A percentile compares a stretch with the other conserved stretches of the same genome.
Evolutionary conservation across 441 rosid genomes (phyloP).

Genomic region (Hypseocharis bilobata): DNA sequence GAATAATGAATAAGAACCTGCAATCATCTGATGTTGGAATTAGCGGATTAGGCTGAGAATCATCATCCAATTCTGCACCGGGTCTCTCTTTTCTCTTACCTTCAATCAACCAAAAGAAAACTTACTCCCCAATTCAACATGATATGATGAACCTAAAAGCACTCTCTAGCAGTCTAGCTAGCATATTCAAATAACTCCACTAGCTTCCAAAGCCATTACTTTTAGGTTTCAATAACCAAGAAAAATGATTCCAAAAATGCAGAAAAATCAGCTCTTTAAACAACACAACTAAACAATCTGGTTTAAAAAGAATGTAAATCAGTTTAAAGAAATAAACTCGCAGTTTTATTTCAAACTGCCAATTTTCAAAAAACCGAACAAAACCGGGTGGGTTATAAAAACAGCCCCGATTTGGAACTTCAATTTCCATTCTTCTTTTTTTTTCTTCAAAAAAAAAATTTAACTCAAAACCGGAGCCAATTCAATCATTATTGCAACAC

Average conservation of each 20-base stretch:
- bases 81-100: slow-evolving; percentile 79
- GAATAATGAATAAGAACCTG: slow-evolving; percentile 39
- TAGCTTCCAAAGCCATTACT: not conserved
- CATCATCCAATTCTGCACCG: slow-evolving; percentile 33
- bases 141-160: not conserved
- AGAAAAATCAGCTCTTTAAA: too few species aligned
- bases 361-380: too few species aligned
- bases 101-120: slow-evolving; percentile 19
- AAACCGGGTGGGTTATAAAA: too few species aligned
- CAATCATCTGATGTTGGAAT: slow-evolving; percentile 52
- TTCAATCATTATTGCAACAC: too few species aligned
- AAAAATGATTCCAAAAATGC: not conserved
- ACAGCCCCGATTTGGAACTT: too few species aligned
- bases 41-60: slow-evolving; percentile 42
- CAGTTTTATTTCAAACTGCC: too few species aligned
- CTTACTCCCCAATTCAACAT: not conserved
- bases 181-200: not conserved
- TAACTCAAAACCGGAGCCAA: too few species aligned
- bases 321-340: too few species aligned
- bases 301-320: too few species aligned
- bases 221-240: not conserved
- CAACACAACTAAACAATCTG: too few species aligned
- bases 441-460: too few species aligned
- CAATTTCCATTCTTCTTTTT: too few species aligned
- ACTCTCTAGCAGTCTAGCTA: not conserved